Conservation (phyloP, 1,284 basidiomycete species). For the Ustilago crameri region DNA sequence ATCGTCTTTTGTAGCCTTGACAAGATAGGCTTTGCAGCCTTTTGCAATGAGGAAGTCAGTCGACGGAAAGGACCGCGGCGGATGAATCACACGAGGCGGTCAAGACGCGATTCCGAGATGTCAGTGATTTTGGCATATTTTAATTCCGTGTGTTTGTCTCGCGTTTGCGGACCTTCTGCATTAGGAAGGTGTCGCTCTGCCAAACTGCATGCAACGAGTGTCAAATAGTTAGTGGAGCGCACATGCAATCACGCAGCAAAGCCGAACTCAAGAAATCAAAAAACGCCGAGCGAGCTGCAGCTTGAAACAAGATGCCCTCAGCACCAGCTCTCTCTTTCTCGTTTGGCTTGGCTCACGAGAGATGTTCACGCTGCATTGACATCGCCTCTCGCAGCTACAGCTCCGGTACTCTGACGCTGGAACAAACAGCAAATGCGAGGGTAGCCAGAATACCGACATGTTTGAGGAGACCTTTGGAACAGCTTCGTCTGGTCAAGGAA, state of each 20-base stretch:
- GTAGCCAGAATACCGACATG: too few species aligned
- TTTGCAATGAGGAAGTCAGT: too few species aligned
- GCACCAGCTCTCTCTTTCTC: background rate
- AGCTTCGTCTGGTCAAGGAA: too few species aligned
- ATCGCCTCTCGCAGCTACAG: background rate
- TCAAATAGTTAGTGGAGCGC: constrained; percentile 5
- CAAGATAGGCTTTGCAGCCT: too few species aligned
- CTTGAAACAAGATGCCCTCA: background rate
- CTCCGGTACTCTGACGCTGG: too few species aligned
- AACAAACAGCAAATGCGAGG: too few species aligned
- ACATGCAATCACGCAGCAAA: constrained; percentile 15
- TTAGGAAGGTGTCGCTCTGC: constrained; percentile 20
- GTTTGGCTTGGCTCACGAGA: background rate
- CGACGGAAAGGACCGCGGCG: too few species aligned
- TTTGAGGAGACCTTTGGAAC: too few species aligned
- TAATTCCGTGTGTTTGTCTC: background rate
- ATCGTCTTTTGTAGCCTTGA: too few species aligned
- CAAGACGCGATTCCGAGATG: too few species aligned
- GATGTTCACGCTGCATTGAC: constrained; percentile 1
- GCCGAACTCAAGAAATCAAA: background rate
- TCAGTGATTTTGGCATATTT: background rate
- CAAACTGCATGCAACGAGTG: background rate
- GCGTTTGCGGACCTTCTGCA: background rate
- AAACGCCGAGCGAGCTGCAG: constrained; percentile 23
- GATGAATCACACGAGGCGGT: too few species aligned